Percentiles rank a stretch among this genome's conserved stretches.
These are phyloP conservation scores for Oenanthe javanica DNA, from an alignment of 140 eudicot genomes.

Conservation along the genomic window DNA sequence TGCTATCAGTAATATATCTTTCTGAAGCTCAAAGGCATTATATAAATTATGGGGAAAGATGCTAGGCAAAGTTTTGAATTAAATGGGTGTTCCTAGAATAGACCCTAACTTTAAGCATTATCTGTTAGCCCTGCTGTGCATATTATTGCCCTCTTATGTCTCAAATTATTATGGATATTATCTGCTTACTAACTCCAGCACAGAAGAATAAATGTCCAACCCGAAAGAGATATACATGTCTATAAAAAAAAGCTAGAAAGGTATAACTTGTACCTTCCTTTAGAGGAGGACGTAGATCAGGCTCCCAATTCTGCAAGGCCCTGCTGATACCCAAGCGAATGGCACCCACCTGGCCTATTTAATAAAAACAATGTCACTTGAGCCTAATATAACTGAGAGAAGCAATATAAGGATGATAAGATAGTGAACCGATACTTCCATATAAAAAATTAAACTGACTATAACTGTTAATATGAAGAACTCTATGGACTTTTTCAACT, in stretches of 20 bases:
- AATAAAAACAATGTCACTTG: background rate
- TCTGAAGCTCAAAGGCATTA: too few relatives aligned
- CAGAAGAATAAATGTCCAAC: background rate
- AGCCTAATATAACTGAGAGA: background rate
- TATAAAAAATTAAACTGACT: background rate
- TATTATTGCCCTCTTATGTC: background rate
- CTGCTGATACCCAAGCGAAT: conserved; percentile 86
- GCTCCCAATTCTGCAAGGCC: conserved; percentile 93
- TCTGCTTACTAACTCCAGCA: background rate
- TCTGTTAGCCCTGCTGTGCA: background rate
- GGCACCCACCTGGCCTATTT: conserved; percentile 92
- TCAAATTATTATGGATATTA: background rate
- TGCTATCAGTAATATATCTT: background rate
- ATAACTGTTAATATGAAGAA: background rate
- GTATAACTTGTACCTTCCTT: conserved; percentile 46
- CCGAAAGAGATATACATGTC: too few relatives aligned
- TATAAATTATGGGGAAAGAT: background rate
- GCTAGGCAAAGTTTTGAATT: background rate
- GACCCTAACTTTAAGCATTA: background rate
- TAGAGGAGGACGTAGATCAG: conserved; percentile 79
- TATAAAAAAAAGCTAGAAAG: background rate
- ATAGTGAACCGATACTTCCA: background rate
- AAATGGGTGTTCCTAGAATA: too few relatives aligned
- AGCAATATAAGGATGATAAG: background rate
- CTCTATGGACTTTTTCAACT: background rate